Base-by-base conservation (phyloP, 2,329 filamentous ascomycete species). In the Cercospora zeina region DNA sequence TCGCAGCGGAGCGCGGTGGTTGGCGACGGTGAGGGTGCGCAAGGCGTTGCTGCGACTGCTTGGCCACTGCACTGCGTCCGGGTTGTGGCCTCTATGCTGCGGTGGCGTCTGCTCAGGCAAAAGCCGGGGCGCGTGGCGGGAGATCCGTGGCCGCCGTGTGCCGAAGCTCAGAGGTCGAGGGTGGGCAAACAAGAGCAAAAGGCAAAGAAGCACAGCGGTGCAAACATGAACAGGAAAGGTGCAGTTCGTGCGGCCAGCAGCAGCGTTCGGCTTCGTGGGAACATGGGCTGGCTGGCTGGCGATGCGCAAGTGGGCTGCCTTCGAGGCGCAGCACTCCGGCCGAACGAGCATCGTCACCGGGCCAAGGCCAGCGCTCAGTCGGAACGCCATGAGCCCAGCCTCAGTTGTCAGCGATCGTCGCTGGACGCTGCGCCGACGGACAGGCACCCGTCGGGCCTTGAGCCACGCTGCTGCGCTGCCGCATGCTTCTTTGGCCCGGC, bases 21-120 rank as follows among this genome's bases (percentile, higher is more conserved):
- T 30, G n/a, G 21, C 33, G 3, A 30, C 16, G 31, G 42, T 33
- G 21, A 45, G 24, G 47, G 24, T n/a, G 30, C 30, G 21, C 24
- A 51, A 31, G 2, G 47, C 16, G 47, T 14, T 31, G 47, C 9
- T 51, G 24, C 31, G 33, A 13, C 45, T 24, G 42, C 42, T 36
- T 30, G 55, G 42, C 24, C 42, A 19, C 11, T 34, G 27, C 16
- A 36, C 31, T 47, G 39, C 36, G 47, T 57, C 37, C 21, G 37
- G 54, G 34, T 13, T 30, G 54, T 33, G 54, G 39, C 37, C 37
- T 58, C 36, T 47, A 45, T 58, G n/a, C 56, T 49, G 31, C 37
- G 39, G 56, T 58, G 56, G 56, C 56, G 56, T 58, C 56, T 58
- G 56, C 56, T 58, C 24, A 27, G 24, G n/a, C 30, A 58, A n/a